Conservation (phyloP, 2,329 filamentous ascomycete genomes). For the Neofusicoccum kwambonambiense region DNA sequence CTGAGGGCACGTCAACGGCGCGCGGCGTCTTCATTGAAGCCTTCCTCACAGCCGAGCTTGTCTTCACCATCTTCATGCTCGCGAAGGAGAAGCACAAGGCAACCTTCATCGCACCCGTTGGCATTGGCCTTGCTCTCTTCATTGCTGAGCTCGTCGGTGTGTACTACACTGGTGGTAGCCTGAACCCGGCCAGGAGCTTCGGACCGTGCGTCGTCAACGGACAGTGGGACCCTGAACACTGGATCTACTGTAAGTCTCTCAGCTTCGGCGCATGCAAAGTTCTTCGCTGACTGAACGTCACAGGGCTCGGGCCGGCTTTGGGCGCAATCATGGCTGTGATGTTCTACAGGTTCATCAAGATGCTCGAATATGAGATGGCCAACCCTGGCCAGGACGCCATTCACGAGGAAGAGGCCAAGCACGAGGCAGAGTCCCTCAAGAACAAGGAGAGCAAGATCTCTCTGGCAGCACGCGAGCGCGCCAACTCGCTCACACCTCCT, state of each 20-base stretch:
- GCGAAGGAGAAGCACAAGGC: constrained; percentile 72
- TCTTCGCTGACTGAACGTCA: background rate
- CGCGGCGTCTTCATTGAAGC: constrained; percentile 42
- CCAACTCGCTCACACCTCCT: constrained; percentile 4
- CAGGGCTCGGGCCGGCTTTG: constrained; percentile 46
- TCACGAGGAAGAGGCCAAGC: constrained; percentile 35
- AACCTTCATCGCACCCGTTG: constrained; percentile 69
- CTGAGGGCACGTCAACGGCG: constrained; percentile 28
- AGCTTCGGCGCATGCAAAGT: background rate
- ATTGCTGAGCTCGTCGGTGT: constrained; percentile 55
- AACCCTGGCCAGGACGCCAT: constrained; percentile 50
- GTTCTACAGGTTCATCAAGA: constrained; percentile 51
- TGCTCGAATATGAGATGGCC: constrained; percentile 51
- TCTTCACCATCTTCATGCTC: constrained; percentile 56
- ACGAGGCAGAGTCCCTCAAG: constrained; percentile 8
- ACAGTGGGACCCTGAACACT: constrained; percentile 41
- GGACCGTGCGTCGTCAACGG: constrained; percentile 41
- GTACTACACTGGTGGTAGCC: constrained; percentile 43
- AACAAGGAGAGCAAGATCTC: constrained; percentile 12
- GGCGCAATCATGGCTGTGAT: constrained; percentile 46
- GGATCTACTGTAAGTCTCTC: constrained; percentile 39
- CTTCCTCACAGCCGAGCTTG: constrained; percentile 39
- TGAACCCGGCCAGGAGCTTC: constrained; percentile 44
- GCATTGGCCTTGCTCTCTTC: constrained; percentile 70
- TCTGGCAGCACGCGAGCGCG: background rate